Evolutionary conservation across 2,329 filamentous ascomycete genomes (phyloP), one percentile per base, ranked within the genome.

Genomic region (Scleromitrula shiraiana): DNA sequence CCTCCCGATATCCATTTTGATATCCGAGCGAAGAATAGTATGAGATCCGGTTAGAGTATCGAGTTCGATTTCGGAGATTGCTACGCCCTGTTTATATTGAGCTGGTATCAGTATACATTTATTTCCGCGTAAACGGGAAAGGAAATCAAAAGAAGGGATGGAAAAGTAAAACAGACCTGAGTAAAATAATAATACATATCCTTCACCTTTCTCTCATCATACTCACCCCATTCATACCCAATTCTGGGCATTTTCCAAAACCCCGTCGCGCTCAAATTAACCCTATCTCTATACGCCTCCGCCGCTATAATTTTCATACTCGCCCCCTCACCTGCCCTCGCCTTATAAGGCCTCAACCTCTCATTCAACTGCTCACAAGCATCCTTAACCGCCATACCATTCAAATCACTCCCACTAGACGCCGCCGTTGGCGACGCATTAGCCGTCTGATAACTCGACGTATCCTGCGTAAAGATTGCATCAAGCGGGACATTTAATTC

Each of bases 181-280:
- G 91, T 97, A 69, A 96, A 97, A 74, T 97, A 97, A 70, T 91
- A 97, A 74, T 88, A 97, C 89, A 96, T 94, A 8, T 57, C 57
- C 19, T 60, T 56, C 3, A 57, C 53, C 4, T 42, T 57, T 65
- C 90, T 85, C 33, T 89, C 89, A 17, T 75, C 82, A 68, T 96
- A 96, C 53, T 83, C 81, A 15, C 82, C 87, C 91, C 91, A 97
- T 3, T 82, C 78, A 62, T 95, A 97, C 1, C 91, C 91, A 57
- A 97, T 96, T 53, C 95, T 88, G 0, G 91, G 91, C 0, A 91
- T 97, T 63, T 88, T 90, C 77, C 96, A 97, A 71, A 93, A 95
- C 0, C 91, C 91, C 59, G 95, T 89, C 1, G 91, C 90, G 10
- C 84, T 89, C 12, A 97, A 79, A 62, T 96, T 97, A 58, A 95